Evolutionary conservation across 768 basidiomycete genomes (phyloP).

Genomic region (Auricularia sp.): DNA sequence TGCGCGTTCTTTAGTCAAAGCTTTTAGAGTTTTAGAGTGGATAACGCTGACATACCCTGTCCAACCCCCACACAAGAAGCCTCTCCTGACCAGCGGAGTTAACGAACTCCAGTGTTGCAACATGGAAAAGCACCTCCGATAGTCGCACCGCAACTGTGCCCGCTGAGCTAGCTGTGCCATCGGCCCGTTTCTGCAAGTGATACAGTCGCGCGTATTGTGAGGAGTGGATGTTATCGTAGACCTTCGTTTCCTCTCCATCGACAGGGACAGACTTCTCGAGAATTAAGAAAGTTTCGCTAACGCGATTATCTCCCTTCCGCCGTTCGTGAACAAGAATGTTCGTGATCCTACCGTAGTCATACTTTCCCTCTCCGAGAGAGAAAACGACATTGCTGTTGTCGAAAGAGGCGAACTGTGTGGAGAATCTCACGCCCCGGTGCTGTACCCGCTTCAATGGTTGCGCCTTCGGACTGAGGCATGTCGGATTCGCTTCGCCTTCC

Average conservation of each 20-base stretch:
- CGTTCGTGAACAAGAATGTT: neutral
- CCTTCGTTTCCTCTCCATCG: neutral
- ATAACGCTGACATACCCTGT: neutral
- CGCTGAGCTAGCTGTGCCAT: neutral
- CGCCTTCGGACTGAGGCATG: neutral
- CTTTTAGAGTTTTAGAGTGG: too few species aligned
- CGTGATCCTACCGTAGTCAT: neutral
- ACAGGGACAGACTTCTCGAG: neutral
- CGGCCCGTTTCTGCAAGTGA: neutral
- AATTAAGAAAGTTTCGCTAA: neutral
- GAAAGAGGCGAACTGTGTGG: constrained; percentile 13
- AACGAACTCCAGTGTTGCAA: neutral
- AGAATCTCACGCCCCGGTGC: constrained; percentile 14
- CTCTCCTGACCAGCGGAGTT: neutral
- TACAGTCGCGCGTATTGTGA: neutral
- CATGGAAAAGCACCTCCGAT: neutral
- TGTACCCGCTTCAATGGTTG: neutral
- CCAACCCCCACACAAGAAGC: neutral
- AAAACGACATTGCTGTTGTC: constrained; percentile 7
- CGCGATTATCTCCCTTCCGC: neutral
- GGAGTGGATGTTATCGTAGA: neutral
- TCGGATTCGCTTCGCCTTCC: neutral
- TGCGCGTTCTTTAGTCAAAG: too few species aligned
- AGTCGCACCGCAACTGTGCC: constrained; percentile 58
- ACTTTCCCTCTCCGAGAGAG: constrained; percentile 14